phyloP scores from a whole-genome alignment of 164 flowering plant genomes.

The Santalum album region DNA sequence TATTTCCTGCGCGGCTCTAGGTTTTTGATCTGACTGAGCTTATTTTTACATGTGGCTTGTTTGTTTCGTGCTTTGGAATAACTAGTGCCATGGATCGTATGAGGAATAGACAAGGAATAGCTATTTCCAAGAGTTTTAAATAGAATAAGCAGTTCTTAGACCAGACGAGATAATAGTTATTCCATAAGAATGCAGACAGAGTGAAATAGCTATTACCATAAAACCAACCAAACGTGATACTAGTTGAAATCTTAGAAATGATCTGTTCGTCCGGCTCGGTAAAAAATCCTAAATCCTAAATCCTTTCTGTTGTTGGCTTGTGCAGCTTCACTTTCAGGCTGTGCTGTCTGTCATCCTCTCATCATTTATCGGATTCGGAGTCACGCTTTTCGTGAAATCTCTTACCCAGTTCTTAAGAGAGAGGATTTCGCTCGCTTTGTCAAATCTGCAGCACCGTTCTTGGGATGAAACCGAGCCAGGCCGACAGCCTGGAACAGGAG shows the following conservation, averaged over 20 bases:
- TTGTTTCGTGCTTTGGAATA: too few species aligned
- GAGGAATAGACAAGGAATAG: too few species aligned
- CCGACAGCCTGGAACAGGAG: conserved; percentile 5
- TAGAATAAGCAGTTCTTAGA: too few species aligned
- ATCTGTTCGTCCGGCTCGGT: background rate
- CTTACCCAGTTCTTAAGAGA: conserved; percentile 15
- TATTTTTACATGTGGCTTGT: too few species aligned
- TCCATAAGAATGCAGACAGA: too few species aligned
- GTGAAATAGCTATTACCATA: too few species aligned
- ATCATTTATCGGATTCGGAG: conserved; percentile 54
- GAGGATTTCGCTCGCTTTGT: conserved; percentile 11
- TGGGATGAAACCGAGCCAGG: conserved; percentile 7
- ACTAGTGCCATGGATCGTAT: too few species aligned
- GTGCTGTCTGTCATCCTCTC: conserved; percentile 32
- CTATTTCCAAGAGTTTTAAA: too few species aligned
- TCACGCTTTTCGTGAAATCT: conserved; percentile 30
- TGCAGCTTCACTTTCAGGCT: conserved; percentile 45
- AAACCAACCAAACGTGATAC: too few species aligned
- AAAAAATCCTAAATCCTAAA: background rate
- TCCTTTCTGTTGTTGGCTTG: background rate
- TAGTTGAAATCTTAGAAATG: background rate
- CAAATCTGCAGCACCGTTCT: conserved; percentile 8
- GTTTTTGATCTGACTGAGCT: too few species aligned
- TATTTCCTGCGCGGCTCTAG: too few species aligned
- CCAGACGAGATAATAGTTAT: too few species aligned